Base-by-base conservation (phyloP, 805 yeast species). In the Wickerhamomyces strasburgensis region DNA sequence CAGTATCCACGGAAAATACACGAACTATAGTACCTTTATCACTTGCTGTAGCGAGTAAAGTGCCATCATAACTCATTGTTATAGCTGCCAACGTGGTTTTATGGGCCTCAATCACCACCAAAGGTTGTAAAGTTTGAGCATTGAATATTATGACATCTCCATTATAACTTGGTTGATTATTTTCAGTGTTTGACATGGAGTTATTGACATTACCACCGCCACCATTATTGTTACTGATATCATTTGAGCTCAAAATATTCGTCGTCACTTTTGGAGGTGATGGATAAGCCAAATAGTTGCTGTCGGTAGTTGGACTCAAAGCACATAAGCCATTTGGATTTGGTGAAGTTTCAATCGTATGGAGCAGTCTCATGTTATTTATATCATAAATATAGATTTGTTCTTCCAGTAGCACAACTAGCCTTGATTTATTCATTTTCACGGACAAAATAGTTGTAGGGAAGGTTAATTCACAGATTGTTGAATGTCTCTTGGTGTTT, bases 1-100 rank as follows among this genome's bases (percentile, higher is more conserved):
- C 88, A 2, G 79, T 72, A n/a, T 63, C 67, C 1, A 78, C 77
- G 19, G 73, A 62, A 49, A 83, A 84, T 1, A 84, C 82, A 42
- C 90, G 61, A 1, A 84, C 74, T 14, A 84, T 81, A 0, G 94
- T 84, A 3, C 94, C 94, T 48, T 82, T 82, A 30, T 75, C 78
- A 10, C 87, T 78, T 1, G 89, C 83, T 0, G 90, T 80, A 2
- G 90, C 89, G 27, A 84, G 58, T 18, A 78, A 54, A 1, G 67
- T 61, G 0, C 90, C 93, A 56, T 82, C 86, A 25, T 62, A 63
- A 17, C 85, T 79, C 18, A 84, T 57, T 3, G 80, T 62, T 37
- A 84, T 62, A 1, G 80, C 78, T 3, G 87, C 84, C 28, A 84
- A 56, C 5, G 76, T 68, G 0, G 84, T 73, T 51, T 80, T 81